phyloP scores from a whole-genome alignment of 345 rosid genomes.

The Aquilaria malaccensis region DNA sequence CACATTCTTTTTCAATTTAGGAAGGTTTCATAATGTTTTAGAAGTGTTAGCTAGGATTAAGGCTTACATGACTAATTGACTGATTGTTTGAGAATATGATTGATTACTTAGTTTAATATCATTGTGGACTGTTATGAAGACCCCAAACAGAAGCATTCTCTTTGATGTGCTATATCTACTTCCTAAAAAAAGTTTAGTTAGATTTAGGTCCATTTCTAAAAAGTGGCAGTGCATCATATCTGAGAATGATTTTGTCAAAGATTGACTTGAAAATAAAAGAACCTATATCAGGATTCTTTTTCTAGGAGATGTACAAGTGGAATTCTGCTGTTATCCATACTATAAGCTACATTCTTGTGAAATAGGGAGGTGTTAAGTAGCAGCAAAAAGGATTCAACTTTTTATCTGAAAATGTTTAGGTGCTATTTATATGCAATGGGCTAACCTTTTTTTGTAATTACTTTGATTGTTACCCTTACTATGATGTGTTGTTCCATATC shows the following conservation, averaged over 20 bases:
- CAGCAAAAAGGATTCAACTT: constrained; percentile 22
- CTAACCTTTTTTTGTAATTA: constrained; percentile 28
- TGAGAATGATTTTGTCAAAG: too few species aligned
- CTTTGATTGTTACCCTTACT: constrained; percentile 13
- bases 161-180: constrained; percentile 28
- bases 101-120: too few species aligned
- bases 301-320: neutral
- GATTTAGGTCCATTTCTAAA: constrained; percentile 3
- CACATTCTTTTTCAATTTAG: too few species aligned
- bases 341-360: constrained; percentile 24
- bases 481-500: constrained; percentile 24
- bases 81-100: too few species aligned
- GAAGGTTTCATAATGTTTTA: too few species aligned
- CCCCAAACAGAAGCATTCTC: constrained; percentile 13
- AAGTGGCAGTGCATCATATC: too few species aligned
- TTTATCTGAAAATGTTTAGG: constrained; percentile 29
- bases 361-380: constrained; percentile 5
- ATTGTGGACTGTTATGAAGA: too few species aligned
- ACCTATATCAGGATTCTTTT: too few species aligned
- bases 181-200: constrained; percentile 23
- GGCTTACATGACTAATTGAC: too few species aligned
- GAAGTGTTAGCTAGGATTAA: too few species aligned
- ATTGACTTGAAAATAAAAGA: too few species aligned
- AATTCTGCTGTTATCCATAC: constrained; percentile 17
- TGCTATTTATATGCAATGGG: constrained; percentile 31